A percentile compares a stretch with the other conserved stretches of the same genome.
Conservation (phyloP, 164 flowering plant genomes). For the Stephania japonica region DNA sequence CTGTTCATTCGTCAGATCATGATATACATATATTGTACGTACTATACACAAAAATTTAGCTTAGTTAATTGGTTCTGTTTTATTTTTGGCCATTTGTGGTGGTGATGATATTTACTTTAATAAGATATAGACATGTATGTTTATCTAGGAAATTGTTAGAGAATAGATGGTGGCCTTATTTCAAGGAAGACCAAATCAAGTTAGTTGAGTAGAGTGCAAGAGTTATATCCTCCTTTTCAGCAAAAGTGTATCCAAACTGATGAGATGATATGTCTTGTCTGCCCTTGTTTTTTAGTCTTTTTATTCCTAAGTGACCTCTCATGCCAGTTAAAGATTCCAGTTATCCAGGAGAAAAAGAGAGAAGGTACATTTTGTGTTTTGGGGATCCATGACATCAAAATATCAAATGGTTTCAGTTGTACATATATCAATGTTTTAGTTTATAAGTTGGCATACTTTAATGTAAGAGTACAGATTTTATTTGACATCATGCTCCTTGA, state of each 20-base stretch:
- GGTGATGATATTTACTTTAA: not conserved
- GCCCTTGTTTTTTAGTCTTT: not conserved
- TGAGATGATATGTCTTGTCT: not conserved
- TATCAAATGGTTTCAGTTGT: not conserved
- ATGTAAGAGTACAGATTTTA: too few relatives aligned
- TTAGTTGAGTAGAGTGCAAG: conserved; percentile 1
- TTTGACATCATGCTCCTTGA: too few relatives aligned
- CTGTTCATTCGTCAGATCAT: not conserved
- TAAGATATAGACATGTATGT: not conserved
- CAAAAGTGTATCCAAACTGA: not conserved
- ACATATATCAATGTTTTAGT: too few relatives aligned
- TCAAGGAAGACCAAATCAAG: not conserved
- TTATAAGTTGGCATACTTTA: too few relatives aligned
- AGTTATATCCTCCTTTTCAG: not conserved
- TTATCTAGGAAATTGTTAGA: not conserved
- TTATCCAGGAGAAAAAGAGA: not conserved
- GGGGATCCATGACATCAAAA: not conserved
- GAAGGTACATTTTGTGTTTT: not conserved
- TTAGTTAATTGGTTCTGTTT: not conserved
- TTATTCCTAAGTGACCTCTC: not conserved
- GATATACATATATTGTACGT: not conserved
- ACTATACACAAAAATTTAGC: not conserved
- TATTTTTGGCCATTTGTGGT: not conserved
- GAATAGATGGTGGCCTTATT: not conserved
- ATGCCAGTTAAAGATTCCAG: not conserved